Percentiles rank a stretch among this genome's conserved stretches.
These are phyloP conservation scores for Talaromyces borbonicus DNA, from an alignment of 495 filamentous ascomycete genomes.

Conservation along the genomic window DNA sequence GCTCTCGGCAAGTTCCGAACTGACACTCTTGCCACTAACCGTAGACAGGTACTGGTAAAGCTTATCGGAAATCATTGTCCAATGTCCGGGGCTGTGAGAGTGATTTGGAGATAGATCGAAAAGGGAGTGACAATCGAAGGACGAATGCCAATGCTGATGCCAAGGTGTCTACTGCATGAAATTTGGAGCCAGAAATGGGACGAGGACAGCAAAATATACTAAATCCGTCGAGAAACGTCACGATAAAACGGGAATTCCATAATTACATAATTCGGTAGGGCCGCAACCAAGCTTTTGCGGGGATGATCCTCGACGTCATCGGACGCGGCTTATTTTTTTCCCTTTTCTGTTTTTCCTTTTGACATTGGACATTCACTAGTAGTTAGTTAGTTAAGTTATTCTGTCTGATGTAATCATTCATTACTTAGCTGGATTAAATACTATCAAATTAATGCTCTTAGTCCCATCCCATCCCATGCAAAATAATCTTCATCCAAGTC, in stretches of 20 bases:
- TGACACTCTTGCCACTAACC: slow-evolving; percentile 41
- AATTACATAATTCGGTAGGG: neutral
- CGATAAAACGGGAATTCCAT: neutral
- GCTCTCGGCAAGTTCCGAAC: slow-evolving; percentile 43
- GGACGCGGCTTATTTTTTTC: neutral
- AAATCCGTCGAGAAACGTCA: neutral
- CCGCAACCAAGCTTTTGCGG: slow-evolving; percentile 6
- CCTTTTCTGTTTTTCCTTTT: neutral
- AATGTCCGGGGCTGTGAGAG: neutral
- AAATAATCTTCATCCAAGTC: too few species aligned
- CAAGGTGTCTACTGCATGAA: neutral
- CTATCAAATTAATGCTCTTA: too few species aligned
- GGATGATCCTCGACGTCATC: slow-evolving; percentile 4
- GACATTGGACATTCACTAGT: too few species aligned
- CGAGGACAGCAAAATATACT: neutral
- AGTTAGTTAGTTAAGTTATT: too few species aligned
- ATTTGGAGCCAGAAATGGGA: neutral
- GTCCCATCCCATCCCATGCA: too few species aligned
- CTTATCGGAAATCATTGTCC: slow-evolving; percentile 35
- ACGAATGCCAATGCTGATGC: too few species aligned
- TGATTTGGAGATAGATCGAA: neutral
- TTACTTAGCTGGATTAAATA: too few species aligned
- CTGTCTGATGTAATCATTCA: too few species aligned
- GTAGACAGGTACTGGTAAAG: slow-evolving; percentile 46
- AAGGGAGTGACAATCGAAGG: too few species aligned